Percentiles rank a stretch among this genome's conserved stretches.
phyloP scores from a whole-genome alignment of 2,329 filamentous ascomycete genomes.

The Monilinia fructicola region DNA sequence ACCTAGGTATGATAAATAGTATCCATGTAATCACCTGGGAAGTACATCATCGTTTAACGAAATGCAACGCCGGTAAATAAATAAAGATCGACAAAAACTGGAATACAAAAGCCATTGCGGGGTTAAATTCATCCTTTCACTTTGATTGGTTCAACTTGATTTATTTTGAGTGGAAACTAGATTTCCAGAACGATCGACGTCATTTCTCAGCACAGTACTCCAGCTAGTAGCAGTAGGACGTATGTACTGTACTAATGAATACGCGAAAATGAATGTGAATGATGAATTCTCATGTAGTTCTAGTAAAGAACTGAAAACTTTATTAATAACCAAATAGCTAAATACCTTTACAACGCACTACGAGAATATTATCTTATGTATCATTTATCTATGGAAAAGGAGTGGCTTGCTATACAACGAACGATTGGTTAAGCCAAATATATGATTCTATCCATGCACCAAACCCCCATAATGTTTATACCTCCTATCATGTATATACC shows the following conservation, averaged over 20 bases:
- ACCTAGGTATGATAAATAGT: too few species aligned
- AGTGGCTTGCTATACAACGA: not conserved
- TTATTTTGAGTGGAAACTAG: slow-evolving; percentile 2
- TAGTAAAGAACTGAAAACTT: too few species aligned
- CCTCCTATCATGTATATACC: not conserved
- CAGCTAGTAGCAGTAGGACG: too few species aligned
- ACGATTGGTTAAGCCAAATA: not conserved
- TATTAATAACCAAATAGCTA: too few species aligned
- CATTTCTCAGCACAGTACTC: slow-evolving; percentile 8
- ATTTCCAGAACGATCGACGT: slow-evolving; percentile 3
- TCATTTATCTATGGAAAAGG: not conserved
- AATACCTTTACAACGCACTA: too few species aligned
- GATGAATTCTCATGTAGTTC: too few species aligned
- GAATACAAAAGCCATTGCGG: not conserved
- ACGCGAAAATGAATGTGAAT: not conserved
- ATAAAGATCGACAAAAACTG: not conserved
- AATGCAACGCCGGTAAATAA: too few species aligned
- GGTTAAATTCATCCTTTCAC: not conserved
- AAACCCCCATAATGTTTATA: not conserved
- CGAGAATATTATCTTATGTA: not conserved
- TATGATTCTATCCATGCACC: slow-evolving; percentile 2
- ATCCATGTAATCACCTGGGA: too few species aligned
- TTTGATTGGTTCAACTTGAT: slow-evolving; percentile 1
- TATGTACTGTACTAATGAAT: too few species aligned
- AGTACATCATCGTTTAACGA: too few species aligned